phyloP scores from a whole-genome alignment of 2,329 filamentous ascomycete genomes.

The Phialemonium atrogriseum region DNA sequence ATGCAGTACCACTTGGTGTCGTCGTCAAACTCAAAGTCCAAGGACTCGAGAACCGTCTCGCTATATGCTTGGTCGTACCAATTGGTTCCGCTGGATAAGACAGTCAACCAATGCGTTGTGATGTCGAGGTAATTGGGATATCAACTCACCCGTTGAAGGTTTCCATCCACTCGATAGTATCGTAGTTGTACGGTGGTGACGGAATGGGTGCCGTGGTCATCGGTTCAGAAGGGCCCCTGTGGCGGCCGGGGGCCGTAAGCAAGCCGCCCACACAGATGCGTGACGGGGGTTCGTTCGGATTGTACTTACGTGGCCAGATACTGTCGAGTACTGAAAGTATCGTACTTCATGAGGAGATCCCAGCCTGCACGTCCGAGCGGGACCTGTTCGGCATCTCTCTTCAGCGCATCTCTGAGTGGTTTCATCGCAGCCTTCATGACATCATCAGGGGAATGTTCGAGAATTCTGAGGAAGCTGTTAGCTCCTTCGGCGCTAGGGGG shows the following conservation, averaged over 20 bases:
- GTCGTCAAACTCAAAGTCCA: constrained; percentile 9
- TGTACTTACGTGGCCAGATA: constrained; percentile 1
- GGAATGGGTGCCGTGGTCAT: neutral
- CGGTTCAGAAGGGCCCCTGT: too few species aligned
- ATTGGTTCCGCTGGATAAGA: too few species aligned
- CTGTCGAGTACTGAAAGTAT: constrained; percentile 8
- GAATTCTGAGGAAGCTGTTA: too few species aligned
- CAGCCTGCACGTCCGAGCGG: too few species aligned
- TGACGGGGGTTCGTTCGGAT: too few species aligned
- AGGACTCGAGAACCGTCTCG: constrained; percentile 10
- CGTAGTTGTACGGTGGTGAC: constrained; percentile 2
- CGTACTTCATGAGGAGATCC: constrained; percentile 7
- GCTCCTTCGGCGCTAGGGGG: too few species aligned
- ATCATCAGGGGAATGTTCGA: neutral
- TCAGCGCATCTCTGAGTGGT: constrained; percentile 2
- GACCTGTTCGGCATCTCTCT: constrained; percentile 2
- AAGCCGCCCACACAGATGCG: too few species aligned
- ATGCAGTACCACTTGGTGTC: constrained; percentile 8
- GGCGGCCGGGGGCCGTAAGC: too few species aligned
- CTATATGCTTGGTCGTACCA: constrained; percentile 13
- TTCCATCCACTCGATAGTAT: constrained; percentile 8
- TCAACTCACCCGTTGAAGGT: constrained; percentile 8
- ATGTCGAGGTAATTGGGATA: too few species aligned
- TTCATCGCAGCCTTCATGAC: constrained; percentile 1
- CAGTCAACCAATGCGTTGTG: too few species aligned